Conservation (phyloP, 192 early-diverging fungal species). For the Backusella circina region DNA sequence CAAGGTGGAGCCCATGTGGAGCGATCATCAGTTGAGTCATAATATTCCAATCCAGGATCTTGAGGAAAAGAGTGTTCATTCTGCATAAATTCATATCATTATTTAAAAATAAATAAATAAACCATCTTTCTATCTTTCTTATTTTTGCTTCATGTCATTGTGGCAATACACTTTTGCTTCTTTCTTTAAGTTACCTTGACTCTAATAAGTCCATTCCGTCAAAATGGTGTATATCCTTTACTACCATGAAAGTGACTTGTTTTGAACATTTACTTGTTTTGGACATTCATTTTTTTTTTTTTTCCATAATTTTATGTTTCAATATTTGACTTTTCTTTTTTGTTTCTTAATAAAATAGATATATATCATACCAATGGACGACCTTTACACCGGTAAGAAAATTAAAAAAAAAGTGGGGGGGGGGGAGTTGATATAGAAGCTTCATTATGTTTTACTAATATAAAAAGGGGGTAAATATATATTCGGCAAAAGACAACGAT, state of each 20-base stretch:
- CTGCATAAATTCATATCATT: neutral
- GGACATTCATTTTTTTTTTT: neutral
- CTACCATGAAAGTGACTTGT: neutral
- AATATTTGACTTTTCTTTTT: neutral
- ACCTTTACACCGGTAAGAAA: slow-evolving; percentile 5
- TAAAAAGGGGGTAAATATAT: no score
- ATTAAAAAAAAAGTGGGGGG: neutral
- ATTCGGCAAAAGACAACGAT: slow-evolving; percentile 36
- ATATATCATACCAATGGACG: slow-evolving; percentile 1
- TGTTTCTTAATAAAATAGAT: neutral
- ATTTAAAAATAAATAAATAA: neutral
- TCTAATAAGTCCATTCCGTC: no score
- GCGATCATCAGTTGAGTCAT: slow-evolving; percentile 43
- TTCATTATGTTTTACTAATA: no score
- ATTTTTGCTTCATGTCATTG: no score
- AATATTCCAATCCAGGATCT: neutral
- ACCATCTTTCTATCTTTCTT: neutral
- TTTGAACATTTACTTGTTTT: neutral
- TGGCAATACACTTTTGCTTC: no score
- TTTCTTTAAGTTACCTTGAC: no score
- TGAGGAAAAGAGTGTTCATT: neutral
- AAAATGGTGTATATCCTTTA: neutral
- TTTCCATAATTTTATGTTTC: neutral
- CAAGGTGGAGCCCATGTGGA: slow-evolving; percentile 51
- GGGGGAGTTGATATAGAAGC: no score